Evolutionary conservation across 257 asterid genomes (phyloP).

Genomic region (Penstemon newberryi): DNA sequence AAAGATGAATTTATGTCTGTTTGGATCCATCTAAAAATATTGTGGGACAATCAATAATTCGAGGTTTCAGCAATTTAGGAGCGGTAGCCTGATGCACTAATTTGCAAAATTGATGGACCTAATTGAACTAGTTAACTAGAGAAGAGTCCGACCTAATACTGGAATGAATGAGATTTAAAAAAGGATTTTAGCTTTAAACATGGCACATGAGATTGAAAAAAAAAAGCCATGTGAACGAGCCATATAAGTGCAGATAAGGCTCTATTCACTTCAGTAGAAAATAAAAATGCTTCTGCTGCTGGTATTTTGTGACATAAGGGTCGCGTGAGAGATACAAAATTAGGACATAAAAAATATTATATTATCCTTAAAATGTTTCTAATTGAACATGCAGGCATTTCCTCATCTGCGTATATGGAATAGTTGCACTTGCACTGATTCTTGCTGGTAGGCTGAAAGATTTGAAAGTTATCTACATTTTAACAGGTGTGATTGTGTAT

Average conservation of each 20-base stretch:
- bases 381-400: slow-evolving; percentile 76
- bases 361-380: slow-evolving; percentile 11
- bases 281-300: background rate
- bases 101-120: slow-evolving; percentile 10
- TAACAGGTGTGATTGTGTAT: slow-evolving; percentile 65
- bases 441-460: slow-evolving; percentile 93
- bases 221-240: slow-evolving; percentile 1
- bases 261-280: slow-evolving; percentile 11
- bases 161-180: background rate
- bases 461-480: slow-evolving; percentile 57
- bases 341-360: slow-evolving; percentile 16
- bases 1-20: background rate
- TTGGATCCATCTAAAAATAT: background rate
- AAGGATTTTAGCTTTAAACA: slow-evolving; percentile 18
- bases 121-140: background rate
- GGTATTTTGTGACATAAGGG: slow-evolving; percentile 13
- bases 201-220: slow-evolving; percentile 8
- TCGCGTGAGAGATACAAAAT: slow-evolving; percentile 9
- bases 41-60: background rate
- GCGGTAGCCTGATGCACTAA: background rate
- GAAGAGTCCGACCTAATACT: slow-evolving; percentile 8
- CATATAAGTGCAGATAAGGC: background rate
- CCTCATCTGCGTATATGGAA: slow-evolving; percentile 79
- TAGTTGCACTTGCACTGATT: slow-evolving; percentile 64
- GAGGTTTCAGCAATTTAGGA: background rate